A percentile compares a stretch with the other conserved stretches of the same genome.
Evolutionary conservation across 345 rosid species (phyloP).

Genomic region (Citrus mangshanensis): DNA sequence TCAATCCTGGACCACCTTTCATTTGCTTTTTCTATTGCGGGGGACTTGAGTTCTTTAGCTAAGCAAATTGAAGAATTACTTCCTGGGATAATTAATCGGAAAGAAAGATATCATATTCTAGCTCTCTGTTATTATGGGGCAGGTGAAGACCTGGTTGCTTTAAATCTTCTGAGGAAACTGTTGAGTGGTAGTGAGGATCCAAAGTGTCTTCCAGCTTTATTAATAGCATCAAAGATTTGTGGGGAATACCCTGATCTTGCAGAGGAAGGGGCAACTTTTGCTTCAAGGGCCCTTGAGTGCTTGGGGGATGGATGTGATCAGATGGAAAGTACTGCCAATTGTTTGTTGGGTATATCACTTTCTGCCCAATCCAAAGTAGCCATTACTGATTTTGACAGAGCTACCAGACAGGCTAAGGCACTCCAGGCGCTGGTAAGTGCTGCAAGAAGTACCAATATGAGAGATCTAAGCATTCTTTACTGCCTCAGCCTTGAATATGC

Average conservation of each 20-base stretch:
- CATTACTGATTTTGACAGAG: constrained; percentile 44
- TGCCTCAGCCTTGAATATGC: constrained; percentile 65
- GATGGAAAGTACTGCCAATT: constrained; percentile 44
- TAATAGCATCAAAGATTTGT: constrained; percentile 71
- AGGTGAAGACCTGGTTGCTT: constrained; percentile 61
- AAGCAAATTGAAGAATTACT: constrained; percentile 59
- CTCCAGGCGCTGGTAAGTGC: constrained; percentile 55
- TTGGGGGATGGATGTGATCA: constrained; percentile 41
- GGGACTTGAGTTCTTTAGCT: constrained; percentile 56
- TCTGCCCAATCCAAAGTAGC: constrained; percentile 52
- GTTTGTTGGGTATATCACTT: constrained; percentile 53
- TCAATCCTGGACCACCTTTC: constrained; percentile 80
- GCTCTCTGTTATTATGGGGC: constrained; percentile 68
- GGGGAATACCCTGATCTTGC: constrained; percentile 42
- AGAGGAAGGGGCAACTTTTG: constrained; percentile 61
- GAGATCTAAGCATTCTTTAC: constrained; percentile 51
- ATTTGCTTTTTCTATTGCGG: constrained; percentile 65
- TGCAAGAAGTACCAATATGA: constrained; percentile 40
- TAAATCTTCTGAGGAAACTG: constrained; percentile 64
- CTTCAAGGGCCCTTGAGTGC: constrained; percentile 49
- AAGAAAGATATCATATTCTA: constrained; percentile 48
- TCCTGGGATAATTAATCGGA: constrained; percentile 54
- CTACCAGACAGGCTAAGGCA: constrained; percentile 50
- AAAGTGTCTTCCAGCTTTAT: constrained; percentile 43
- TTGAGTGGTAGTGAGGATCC: constrained; percentile 49